These are phyloP conservation scores for Ceratocystis lukuohia DNA, from an alignment of 2,329 filamentous ascomycete species.

Conservation along the genomic window DNA sequence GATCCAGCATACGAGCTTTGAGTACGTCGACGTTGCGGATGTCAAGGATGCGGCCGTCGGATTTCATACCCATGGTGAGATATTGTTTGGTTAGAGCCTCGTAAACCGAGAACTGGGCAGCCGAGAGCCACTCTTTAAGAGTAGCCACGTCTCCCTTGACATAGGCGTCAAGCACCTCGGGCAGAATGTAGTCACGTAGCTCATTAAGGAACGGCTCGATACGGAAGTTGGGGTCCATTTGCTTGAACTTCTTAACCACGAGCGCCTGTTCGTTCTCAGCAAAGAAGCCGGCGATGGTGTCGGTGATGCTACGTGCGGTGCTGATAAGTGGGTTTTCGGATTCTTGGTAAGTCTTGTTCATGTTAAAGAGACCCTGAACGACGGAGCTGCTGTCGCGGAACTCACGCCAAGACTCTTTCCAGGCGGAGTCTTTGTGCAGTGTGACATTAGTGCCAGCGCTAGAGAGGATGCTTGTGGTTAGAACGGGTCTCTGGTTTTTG, in stretches of 20 bases:
- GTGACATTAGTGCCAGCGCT: constrained; percentile 92
- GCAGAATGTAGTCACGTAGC: constrained; percentile 93
- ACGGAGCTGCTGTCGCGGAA: constrained; percentile 84
- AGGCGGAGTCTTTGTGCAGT: constrained; percentile 88
- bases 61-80: constrained; percentile 81
- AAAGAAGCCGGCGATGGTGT: constrained; percentile 87
- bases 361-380: constrained; percentile 74
- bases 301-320: constrained; percentile 85
- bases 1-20: constrained; percentile 66
- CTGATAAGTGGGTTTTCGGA: constrained; percentile 93
- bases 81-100: constrained; percentile 96
- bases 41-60: constrained; percentile 87
- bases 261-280: constrained; percentile 95
- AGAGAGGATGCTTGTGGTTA: constrained; percentile 25
- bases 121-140: constrained; percentile 87
- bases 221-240: constrained; percentile 91
- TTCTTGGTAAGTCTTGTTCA: constrained; percentile 83
- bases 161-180: constrained; percentile 93
- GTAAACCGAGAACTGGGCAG: constrained; percentile 92
- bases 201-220: constrained; percentile 89
- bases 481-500: background rate
- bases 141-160: constrained; percentile 90
- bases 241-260: constrained; percentile 95
- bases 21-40: constrained; percentile 88
- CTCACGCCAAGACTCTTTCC: constrained; percentile 96